These are phyloP conservation scores for Cetraspora pellucida DNA, from an alignment of 192 early-diverging fungal species.

Conservation along the genomic window DNA sequence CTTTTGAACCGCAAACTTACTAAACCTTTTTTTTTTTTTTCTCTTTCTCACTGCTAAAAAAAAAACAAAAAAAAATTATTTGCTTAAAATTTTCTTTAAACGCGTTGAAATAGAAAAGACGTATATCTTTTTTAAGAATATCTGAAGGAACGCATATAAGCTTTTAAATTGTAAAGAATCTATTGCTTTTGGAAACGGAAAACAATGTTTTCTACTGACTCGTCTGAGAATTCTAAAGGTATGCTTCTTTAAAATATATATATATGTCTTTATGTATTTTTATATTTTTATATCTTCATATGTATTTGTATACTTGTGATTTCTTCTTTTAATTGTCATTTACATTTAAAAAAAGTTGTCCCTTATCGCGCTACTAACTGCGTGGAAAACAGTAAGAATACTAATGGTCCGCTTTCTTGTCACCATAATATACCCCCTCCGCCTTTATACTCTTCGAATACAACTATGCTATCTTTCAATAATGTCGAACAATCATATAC, in stretches of 20 bases:
- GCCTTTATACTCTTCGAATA: neutral
- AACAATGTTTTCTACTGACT: slow-evolving; percentile 5
- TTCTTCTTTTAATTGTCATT: neutral
- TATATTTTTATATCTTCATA: neutral
- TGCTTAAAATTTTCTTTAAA: neutral
- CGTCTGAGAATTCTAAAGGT: neutral
- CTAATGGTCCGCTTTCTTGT: slow-evolving; percentile 3
- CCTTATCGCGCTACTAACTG: neutral
- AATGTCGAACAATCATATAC: slow-evolving; percentile 8
- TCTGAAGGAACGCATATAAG: slow-evolving; percentile 9
- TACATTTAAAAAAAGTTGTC: neutral
- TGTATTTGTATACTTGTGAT: too few species aligned
- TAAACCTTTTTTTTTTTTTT: neutral
- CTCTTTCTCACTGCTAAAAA: neutral
- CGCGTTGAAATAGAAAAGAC: slow-evolving; percentile 11
- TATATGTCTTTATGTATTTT: neutral
- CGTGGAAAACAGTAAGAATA: neutral
- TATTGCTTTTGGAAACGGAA: neutral
- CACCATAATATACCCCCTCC: neutral
- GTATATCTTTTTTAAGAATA: neutral
- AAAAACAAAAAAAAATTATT: neutral
- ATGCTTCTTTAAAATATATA: neutral
- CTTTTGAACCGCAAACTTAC: neutral
- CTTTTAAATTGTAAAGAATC: neutral
- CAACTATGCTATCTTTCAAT: neutral